Evolutionary conservation across 345 rosid genomes (phyloP).

Genomic region (Syzygium aqueum): DNA sequence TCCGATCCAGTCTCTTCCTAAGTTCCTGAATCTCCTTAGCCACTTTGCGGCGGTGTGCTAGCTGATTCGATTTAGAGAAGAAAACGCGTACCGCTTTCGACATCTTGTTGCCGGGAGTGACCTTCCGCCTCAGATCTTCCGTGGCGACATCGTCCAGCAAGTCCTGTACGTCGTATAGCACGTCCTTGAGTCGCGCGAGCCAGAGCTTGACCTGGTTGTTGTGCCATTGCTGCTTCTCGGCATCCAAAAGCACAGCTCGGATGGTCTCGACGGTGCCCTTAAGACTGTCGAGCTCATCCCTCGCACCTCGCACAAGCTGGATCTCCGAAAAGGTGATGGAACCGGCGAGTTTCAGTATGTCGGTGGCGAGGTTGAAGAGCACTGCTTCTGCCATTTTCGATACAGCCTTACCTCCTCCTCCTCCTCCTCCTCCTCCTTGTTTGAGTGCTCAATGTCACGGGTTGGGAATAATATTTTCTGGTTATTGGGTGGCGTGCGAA

Average conservation of each 20-base stretch:
- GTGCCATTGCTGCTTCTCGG: not conserved
- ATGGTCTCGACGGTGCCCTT: not conserved
- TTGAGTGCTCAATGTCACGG: too few species aligned
- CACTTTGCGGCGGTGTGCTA: not conserved
- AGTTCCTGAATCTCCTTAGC: not conserved
- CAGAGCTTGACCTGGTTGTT: not conserved
- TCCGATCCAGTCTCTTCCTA: not conserved
- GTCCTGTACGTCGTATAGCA: not conserved
- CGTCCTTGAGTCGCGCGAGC: not conserved
- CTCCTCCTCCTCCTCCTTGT: too few species aligned
- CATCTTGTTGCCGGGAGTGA: not conserved
- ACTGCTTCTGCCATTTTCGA: too few species aligned
- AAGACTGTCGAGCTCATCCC: not conserved
- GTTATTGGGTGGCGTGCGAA: too few species aligned
- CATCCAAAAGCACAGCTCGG: not conserved
- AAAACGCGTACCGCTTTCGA: not conserved
- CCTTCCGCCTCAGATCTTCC: not conserved
- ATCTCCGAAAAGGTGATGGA: too few species aligned
- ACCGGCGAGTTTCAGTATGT: too few species aligned
- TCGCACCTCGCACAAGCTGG: not conserved
- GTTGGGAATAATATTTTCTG: too few species aligned
- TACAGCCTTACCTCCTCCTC: too few species aligned
- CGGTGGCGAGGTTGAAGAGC: too few species aligned
- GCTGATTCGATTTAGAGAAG: not conserved
- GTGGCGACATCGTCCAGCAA: not conserved